phyloP scores from a whole-genome alignment of 192 early-diverging fungal genomes.

The Funneliformis mosseae region DNA sequence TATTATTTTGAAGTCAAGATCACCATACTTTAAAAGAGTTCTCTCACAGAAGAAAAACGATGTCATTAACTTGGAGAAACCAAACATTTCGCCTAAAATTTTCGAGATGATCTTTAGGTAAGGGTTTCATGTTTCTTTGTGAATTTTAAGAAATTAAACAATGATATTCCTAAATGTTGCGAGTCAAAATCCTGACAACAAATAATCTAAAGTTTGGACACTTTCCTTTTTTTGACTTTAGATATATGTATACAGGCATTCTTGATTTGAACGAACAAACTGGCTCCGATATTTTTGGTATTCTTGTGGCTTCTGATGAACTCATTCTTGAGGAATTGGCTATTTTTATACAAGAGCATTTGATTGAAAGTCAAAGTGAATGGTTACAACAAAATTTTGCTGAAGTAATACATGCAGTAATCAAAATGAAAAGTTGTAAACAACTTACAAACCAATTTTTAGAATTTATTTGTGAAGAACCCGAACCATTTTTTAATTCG shows the following conservation, averaged over 20 bases:
- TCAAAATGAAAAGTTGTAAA: neutral
- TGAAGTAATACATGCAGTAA: conserved; percentile 9
- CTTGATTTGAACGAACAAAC: neutral
- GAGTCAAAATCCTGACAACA: too few relatives aligned
- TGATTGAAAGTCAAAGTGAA: neutral
- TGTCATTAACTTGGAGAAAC: too few relatives aligned
- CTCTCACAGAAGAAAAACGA: too few relatives aligned
- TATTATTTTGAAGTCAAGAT: too few relatives aligned
- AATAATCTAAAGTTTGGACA: too few relatives aligned
- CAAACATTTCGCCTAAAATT: too few relatives aligned
- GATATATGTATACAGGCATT: conserved; percentile 25
- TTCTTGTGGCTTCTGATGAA: conserved; percentile 17
- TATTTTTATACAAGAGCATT: neutral
- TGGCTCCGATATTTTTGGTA: neutral
- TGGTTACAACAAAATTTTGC: conserved; percentile 17
- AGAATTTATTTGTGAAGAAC: neutral
- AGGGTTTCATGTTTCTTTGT: too few relatives aligned
- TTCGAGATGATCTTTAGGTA: too few relatives aligned
- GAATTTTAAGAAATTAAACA: too few relatives aligned
- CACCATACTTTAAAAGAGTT: too few relatives aligned
- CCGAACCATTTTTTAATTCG: conserved; percentile 8
- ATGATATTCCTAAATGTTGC: too few relatives aligned
- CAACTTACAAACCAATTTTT: neutral
- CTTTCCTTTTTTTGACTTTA: too few relatives aligned
- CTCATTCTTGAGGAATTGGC: conserved; percentile 24